Percentiles rank a stretch among this genome's conserved stretches.
Conservation (phyloP, 768 basidiomycete species). For the Kondoa subrosea region DNA sequence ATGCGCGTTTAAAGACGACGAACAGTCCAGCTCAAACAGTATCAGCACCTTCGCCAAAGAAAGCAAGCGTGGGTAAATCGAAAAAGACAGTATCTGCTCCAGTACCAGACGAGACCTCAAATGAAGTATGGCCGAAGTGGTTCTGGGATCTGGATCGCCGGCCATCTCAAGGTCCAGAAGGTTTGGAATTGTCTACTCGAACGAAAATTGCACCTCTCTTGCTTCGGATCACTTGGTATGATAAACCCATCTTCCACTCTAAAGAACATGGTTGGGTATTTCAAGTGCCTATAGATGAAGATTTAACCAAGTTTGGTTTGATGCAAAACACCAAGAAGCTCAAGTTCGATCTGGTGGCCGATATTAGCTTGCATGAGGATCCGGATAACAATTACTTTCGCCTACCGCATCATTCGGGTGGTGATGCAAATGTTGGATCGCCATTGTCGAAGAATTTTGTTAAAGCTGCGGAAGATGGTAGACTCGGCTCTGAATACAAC, state of each 20-base stretch:
- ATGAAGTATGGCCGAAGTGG: slow-evolving; percentile 74
- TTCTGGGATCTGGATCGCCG: slow-evolving; percentile 57
- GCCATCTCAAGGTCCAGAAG: slow-evolving; percentile 33
- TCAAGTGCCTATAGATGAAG: slow-evolving; percentile 43
- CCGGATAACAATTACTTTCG: slow-evolving; percentile 55
- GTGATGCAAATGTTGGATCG: slow-evolving; percentile 83
- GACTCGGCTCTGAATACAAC: slow-evolving; percentile 55
- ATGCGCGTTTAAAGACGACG: background rate
- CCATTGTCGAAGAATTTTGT: slow-evolving; percentile 79
- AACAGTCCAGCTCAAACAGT: background rate
- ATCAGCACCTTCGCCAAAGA: no score
- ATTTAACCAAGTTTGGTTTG: slow-evolving; percentile 7
- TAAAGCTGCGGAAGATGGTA: slow-evolving; percentile 71
- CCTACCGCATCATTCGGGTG: slow-evolving; percentile 90
- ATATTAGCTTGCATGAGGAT: slow-evolving; percentile 42
- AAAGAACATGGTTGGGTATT: slow-evolving; percentile 82
- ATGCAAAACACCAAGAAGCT: slow-evolving; percentile 38
- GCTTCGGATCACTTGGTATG: slow-evolving; percentile 70
- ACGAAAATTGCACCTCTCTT: slow-evolving; percentile 69
- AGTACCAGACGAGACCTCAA: background rate
- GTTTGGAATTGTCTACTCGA: slow-evolving; percentile 75
- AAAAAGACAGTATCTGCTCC: no score
- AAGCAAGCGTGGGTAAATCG: no score
- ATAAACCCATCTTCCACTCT: slow-evolving; percentile 67
- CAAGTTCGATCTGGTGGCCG: slow-evolving; percentile 47